These are phyloP conservation scores for Saxophila tyrrhenica DNA, from an alignment of 495 filamentous ascomycete species.

Conservation along the genomic window DNA sequence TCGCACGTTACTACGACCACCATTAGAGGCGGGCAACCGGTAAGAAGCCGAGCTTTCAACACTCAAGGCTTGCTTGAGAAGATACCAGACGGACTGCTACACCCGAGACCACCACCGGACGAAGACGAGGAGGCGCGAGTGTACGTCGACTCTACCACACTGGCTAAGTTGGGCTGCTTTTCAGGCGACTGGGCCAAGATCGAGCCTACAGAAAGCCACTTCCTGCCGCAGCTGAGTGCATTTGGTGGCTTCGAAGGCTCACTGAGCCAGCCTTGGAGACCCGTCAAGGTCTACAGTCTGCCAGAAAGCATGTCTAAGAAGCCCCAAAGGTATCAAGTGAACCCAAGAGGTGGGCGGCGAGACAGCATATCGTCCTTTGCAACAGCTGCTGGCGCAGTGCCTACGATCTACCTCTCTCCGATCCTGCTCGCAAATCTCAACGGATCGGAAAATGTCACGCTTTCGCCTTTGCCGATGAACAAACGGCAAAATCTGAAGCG, in stretches of 20 bases:
- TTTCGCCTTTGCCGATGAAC: slow-evolving; percentile 20
- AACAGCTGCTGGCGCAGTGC: slow-evolving; percentile 39
- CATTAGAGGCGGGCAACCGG: slow-evolving; percentile 49
- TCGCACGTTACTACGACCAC: slow-evolving; percentile 74
- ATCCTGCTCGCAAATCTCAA: slow-evolving; percentile 76
- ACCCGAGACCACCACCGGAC: slow-evolving; percentile 71
- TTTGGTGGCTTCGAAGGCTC: slow-evolving; percentile 36
- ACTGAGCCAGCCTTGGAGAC: slow-evolving; percentile 50
- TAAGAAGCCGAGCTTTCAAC: slow-evolving; percentile 55
- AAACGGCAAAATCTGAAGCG: slow-evolving; percentile 10
- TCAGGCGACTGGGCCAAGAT: slow-evolving; percentile 96
- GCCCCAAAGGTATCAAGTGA: slow-evolving; percentile 42
- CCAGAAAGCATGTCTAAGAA: slow-evolving; percentile 48
- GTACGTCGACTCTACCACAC: slow-evolving; percentile 73
- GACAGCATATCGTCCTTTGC: slow-evolving; percentile 41
- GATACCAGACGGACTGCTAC: slow-evolving; percentile 66
- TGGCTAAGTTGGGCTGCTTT: slow-evolving; percentile 87
- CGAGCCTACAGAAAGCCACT: slow-evolving; percentile 58
- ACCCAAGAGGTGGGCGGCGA: slow-evolving; percentile 35
- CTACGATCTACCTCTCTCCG: slow-evolving; percentile 59
- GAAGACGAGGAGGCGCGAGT: slow-evolving; percentile 81
- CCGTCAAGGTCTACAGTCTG: slow-evolving; percentile 76
- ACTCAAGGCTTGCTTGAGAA: slow-evolving; percentile 60
- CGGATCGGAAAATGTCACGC: slow-evolving; percentile 53
- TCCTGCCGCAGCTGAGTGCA: slow-evolving; percentile 30